Conservation (phyloP, 169 alveolate genomes). For the Plasmodium cynomolgi region DNA sequence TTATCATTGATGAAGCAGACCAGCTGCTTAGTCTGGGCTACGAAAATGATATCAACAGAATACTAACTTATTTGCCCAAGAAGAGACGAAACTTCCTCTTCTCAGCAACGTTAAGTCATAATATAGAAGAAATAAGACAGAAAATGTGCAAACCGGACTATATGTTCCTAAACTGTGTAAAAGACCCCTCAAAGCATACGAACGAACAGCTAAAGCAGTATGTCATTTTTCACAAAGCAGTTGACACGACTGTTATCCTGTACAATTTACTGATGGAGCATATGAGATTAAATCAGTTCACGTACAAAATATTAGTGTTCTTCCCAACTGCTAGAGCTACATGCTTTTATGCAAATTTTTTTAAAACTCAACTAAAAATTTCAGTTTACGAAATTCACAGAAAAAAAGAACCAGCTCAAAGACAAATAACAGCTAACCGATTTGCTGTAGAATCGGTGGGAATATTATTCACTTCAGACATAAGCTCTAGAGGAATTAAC, state of each 20-base stretch:
- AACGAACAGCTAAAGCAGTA: constrained; percentile 74
- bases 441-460: constrained; percentile 78
- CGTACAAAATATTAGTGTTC: constrained; percentile 76
- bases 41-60: constrained; percentile 59
- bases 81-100: constrained; percentile 75
- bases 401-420: constrained; percentile 72
- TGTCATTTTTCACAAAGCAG: constrained; percentile 76
- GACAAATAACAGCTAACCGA: constrained; percentile 75
- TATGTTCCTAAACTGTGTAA: constrained; percentile 59
- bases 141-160: constrained; percentile 68
- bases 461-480: constrained; percentile 92
- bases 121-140: constrained; percentile 54
- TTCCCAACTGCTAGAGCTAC: constrained; percentile 82
- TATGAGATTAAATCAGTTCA: constrained; percentile 72
- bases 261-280: constrained; percentile 75
- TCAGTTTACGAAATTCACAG: constrained; percentile 79
- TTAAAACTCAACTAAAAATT: constrained; percentile 78
- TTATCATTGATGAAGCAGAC: constrained; percentile 97
- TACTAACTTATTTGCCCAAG: constrained; percentile 76
- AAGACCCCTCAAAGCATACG: constrained; percentile 64
- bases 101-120: constrained; percentile 77
- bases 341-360: constrained; percentile 77
- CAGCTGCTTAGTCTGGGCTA: constrained; percentile 77
- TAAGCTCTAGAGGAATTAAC: constrained; percentile 98
- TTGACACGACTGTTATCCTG: constrained; percentile 75